A percentile compares a stretch with the other conserved stretches of the same genome.
Conservation (phyloP, 768 basidiomycete species). For the Pleurotus platypus region DNA sequence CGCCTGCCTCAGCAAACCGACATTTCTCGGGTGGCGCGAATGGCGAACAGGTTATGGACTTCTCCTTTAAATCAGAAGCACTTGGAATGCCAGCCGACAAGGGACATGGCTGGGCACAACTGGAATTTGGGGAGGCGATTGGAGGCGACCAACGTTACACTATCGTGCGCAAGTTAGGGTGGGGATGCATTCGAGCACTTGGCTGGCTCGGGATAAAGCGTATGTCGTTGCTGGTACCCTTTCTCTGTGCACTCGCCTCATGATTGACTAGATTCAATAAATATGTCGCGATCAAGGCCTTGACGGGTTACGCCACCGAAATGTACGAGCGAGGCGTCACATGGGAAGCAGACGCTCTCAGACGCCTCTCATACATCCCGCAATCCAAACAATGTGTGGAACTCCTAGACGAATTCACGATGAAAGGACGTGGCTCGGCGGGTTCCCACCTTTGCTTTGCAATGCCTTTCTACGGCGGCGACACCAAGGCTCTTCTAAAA, state of each 20-base stretch:
- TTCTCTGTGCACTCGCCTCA: too few relatives aligned
- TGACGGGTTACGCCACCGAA: conserved; percentile 16
- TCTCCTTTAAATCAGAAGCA: too few relatives aligned
- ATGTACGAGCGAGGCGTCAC: conserved; percentile 4
- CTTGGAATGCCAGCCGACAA: too few relatives aligned
- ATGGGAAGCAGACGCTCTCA: conserved; percentile 21
- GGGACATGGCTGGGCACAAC: conserved; percentile 23
- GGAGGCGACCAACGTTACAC: conserved; percentile 22
- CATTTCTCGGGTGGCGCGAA: too few relatives aligned
- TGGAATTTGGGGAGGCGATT: conserved; percentile 17
- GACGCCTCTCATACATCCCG: conserved; percentile 6
- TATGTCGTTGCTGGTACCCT: too few relatives aligned
- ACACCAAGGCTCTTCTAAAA: too few relatives aligned
- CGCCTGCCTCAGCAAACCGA: too few relatives aligned
- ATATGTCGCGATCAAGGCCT: conserved; percentile 27
- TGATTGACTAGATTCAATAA: too few relatives aligned
- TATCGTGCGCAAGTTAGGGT: conserved; percentile 10
- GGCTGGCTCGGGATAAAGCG: conserved; percentile 17
- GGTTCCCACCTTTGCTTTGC: background rate
- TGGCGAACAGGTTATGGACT: too few relatives aligned
- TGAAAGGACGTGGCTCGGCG: background rate
- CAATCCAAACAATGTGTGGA: background rate
- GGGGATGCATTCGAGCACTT: conserved; percentile 22
- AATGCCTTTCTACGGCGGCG: background rate
- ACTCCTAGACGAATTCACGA: background rate